Conservation (phyloP, 1,284 basidiomycete species). For the Fomitopsis palustris region DNA sequence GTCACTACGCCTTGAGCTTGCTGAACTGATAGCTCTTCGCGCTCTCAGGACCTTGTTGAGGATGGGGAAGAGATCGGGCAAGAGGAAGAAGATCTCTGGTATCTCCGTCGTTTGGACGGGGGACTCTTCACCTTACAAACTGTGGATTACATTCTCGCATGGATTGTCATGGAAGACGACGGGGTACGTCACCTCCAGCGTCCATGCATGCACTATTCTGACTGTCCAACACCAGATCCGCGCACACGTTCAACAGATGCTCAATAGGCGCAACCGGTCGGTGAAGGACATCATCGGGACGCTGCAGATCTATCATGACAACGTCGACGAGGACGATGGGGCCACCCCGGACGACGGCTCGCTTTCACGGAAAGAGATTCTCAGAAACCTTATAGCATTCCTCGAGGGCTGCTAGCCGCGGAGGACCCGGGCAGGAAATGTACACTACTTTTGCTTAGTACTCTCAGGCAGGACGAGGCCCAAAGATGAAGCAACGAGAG, state of each 20-base stretch:
- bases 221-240: slow-evolving; percentile 50
- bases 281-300: slow-evolving; percentile 65
- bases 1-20: background rate
- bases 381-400: slow-evolving; percentile 66
- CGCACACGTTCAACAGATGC: slow-evolving; percentile 69
- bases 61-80: slow-evolving; percentile 57
- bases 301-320: slow-evolving; percentile 65
- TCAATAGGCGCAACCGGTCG: slow-evolving; percentile 67
- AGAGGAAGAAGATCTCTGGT: slow-evolving; percentile 76
- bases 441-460: slow-evolving; percentile 15
- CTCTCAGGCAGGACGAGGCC: background rate
- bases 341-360: slow-evolving; percentile 29
- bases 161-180: slow-evolving; percentile 98
- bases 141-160: slow-evolving; percentile 90
- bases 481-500: background rate
- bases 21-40: background rate
- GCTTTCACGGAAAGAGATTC: slow-evolving; percentile 65
- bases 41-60: slow-evolving; percentile 35
- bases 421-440: slow-evolving; percentile 4
- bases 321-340: slow-evolving; percentile 56
- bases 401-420: slow-evolving; percentile 38
- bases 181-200: slow-evolving; percentile 56
- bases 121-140: slow-evolving; percentile 90
- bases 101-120: slow-evolving; percentile 79
- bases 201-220: background rate